Evolutionary conservation across 2,329 filamentous ascomycete genomes (phyloP), one percentile per base, ranked within the genome.

Genomic region (Aspergillus arachidicola): DNA sequence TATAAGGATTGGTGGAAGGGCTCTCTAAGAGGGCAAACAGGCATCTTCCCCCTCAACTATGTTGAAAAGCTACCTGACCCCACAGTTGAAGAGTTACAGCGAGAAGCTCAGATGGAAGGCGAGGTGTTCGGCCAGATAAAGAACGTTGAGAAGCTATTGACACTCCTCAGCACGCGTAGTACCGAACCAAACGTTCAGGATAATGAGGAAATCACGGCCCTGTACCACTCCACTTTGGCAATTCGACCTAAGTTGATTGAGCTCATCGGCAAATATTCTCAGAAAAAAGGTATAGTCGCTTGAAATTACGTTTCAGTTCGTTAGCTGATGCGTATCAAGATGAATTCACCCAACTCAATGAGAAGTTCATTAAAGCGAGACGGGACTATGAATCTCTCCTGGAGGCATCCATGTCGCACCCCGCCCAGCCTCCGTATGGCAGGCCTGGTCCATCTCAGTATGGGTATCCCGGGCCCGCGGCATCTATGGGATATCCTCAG

Each of bases 1-100:
- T 99, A 96, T 82, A 99, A 98, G 79, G 95, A 99, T 78, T 99
- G 95, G 95, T 99, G 95, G 95, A 94, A 96, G 71, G 95, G 95
- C 1, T 96, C 94, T 48, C 82, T 99, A 63, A 89, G 94, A 75
- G 95, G 95, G 23, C 93, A 97, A 78, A 97, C 93, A 7, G 95
- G 95, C 71, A 99, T 99, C 68, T 99, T 99, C 79, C 95, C 95
- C 7, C 86, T 99, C 68, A 99, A 99, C 81, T 99, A 99, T 74
- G 95, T 99, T 19, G 95, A 99, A 81, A 99, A 99, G 79, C 83
- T 99, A 67, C 89, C 94, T 60, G 95, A 99, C 74, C 95, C 95
- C 6, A 98, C 95, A 0, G 89, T 90, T 21, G 94, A 98, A 70
- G 95, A 99, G 83, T 80, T 99, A 69, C 93, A 97, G 79, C 88